A percentile compares a stretch with the other conserved stretches of the same genome.
These are phyloP conservation scores for Scutellaria minor DNA, from an alignment of 257 asterid genomes.

Conservation along the genomic window DNA sequence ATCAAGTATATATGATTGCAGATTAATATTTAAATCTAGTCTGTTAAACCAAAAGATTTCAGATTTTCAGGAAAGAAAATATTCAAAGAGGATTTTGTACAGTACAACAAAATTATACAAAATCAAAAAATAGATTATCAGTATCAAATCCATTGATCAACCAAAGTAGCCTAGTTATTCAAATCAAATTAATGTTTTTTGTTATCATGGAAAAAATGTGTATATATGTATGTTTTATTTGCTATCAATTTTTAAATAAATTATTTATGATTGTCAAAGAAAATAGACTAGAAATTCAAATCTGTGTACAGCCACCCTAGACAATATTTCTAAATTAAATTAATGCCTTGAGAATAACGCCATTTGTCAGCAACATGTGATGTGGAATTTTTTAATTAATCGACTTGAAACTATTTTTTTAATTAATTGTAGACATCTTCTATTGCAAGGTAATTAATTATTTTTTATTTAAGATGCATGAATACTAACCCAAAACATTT, in stretches of 20 bases:
- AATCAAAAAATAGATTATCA: neutral
- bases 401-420: no score
- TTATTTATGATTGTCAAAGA: neutral
- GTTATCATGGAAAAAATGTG: conserved; percentile 17
- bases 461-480: conserved; percentile 38
- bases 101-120: conserved; percentile 1
- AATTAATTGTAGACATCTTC: conserved; percentile 34
- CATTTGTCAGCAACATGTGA: conserved; percentile 51
- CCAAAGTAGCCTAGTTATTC: neutral
- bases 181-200: conserved; percentile 9
- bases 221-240: neutral
- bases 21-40: conserved; percentile 6
- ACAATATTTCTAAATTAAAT: conserved; percentile 30
- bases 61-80: conserved; percentile 6
- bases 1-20: neutral
- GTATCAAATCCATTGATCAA: conserved; percentile 13
- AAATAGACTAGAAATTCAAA: conserved; percentile 16
- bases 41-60: neutral
- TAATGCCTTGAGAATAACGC: conserved; percentile 37
- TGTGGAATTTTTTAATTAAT: conserved; percentile 14
- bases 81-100: neutral
- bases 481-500: conserved; percentile 26
- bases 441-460: conserved; percentile 35
- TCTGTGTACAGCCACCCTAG: conserved; percentile 44
- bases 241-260: neutral